Evolutionary conservation across 129 eudicot species (phyloP), one percentile per base, ranked within the genome.

Genomic region (Flaveria ramosissima): DNA sequence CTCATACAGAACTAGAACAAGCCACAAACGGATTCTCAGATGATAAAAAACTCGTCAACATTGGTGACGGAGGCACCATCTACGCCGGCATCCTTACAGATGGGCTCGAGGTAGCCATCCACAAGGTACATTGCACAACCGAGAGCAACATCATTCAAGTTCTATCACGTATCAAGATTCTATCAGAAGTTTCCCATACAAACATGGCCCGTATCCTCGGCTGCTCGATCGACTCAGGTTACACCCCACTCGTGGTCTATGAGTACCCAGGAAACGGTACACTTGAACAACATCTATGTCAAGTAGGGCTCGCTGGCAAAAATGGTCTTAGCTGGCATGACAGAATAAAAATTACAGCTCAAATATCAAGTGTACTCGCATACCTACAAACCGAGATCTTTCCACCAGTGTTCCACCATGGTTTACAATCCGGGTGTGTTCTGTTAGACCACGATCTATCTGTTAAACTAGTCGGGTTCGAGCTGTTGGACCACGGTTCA

Each of bases 1-100:
- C 91, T 51, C 83, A 82, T 77, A 83, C 71, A 24, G 98, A 93
- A 85, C 88, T 93, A 50, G 91, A 88, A 76, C 85, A 87, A 61
- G 98, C 98, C 64, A 90, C 97, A 51, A 85, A 83, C 1, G 91
- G 98, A 14, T 93, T 93, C 50, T 75, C 74, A 9, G 86, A 89
- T 16, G 83, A 30, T 14, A 84, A 82, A 51, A 88, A 86, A 74
- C 84, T 88, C 5, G 82, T 79, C 24, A 89, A 80, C 19, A 30
- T 76, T 26, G 80, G 79, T 1, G 52, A 64, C 21, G 77, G 50
- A 30, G 83, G 85, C 32, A 79, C 84, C 65, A 73, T 93, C 41
- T 93, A 83, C 72, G 53, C 86, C 0, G 97, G 97, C 19, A 53
- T 75, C 48, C 90, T 90, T 46, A 70, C 60, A 16, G 88, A 87